Evolutionary conservation across 208 protist species (phyloP).

Genomic region (Blastocrithidia nonstop): DNA sequence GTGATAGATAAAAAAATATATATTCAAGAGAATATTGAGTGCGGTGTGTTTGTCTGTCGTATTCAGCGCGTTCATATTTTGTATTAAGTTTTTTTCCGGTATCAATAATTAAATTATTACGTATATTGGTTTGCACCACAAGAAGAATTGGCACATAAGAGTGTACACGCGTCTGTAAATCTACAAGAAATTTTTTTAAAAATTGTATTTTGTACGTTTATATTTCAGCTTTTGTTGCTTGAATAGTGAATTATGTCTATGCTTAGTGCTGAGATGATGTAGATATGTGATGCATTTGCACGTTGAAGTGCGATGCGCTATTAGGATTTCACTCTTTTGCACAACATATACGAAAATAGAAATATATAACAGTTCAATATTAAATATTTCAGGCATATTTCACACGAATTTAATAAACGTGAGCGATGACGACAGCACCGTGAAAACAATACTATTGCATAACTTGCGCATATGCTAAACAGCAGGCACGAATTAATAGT

Average conservation of each 20-base stretch:
- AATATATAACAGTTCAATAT: not conserved
- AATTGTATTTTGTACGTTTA: no score
- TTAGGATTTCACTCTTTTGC: slow-evolving; percentile 23
- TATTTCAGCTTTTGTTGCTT: no score
- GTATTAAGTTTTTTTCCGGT: not conserved
- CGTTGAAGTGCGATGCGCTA: slow-evolving; percentile 27
- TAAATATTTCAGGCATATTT: not conserved
- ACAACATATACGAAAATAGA: slow-evolving; percentile 8
- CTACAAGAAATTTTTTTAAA: not conserved
- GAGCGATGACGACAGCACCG: not conserved
- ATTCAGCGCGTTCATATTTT: no score
- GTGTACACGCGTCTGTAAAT: slow-evolving; percentile 1
- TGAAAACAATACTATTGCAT: not conserved
- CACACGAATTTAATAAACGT: not conserved
- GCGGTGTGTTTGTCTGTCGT: no score
- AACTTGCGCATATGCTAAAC: not conserved
- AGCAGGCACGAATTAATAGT: not conserved
- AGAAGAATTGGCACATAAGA: not conserved
- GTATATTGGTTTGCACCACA: not conserved
- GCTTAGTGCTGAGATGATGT: slow-evolving; percentile 13
- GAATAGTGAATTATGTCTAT: no score
- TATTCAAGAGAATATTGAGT: no score
- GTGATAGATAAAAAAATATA: no score
- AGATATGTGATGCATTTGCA: slow-evolving; percentile 19
- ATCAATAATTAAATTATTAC: not conserved